These are phyloP conservation scores for Chlorella sp. DNA, from an alignment of 139 green algal species.

Conservation along the genomic window DNA sequence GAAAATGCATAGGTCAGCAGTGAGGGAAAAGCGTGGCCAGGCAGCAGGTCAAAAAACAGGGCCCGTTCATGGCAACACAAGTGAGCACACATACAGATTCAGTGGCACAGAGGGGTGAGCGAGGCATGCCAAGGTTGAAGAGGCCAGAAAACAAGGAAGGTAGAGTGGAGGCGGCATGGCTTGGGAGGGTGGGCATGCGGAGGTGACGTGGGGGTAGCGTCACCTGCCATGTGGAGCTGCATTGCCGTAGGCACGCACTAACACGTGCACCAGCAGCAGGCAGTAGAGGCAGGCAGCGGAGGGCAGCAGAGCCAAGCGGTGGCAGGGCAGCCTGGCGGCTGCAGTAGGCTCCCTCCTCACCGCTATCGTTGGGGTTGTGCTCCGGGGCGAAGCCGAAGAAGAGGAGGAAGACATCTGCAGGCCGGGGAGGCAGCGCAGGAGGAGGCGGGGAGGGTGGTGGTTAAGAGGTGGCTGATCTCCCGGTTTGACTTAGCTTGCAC, in stretches of 20 bases:
- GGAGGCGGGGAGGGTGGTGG: neutral
- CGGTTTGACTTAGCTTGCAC: too few species aligned
- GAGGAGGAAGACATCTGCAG: constrained; percentile 67
- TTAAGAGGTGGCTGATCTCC: too few species aligned
- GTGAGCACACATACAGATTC: too few species aligned
- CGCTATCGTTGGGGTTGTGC: constrained; percentile 54
- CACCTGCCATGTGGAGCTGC: neutral
- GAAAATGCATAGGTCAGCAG: neutral
- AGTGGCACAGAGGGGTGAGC: neutral
- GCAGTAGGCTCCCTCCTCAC: neutral
- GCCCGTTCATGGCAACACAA: too few species aligned
- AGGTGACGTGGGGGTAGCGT: too few species aligned
- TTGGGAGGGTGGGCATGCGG: too few species aligned
- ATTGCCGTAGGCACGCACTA: too few species aligned
- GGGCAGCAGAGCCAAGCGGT: neutral
- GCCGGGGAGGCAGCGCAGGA: neutral
- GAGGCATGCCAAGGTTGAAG: too few species aligned
- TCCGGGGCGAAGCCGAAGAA: constrained; percentile 76
- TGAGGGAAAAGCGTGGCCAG: too few species aligned
- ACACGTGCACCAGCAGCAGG: too few species aligned
- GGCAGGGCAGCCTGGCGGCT: neutral
- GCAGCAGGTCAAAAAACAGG: neutral
- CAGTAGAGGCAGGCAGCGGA: neutral
- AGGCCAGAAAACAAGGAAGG: too few species aligned
- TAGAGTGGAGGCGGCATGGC: neutral